A percentile compares a stretch with the other conserved stretches of the same genome.
These are phyloP conservation scores for Simplicillium sp. DNA, from an alignment of 2,329 filamentous ascomycete species.

Conservation along the genomic window DNA sequence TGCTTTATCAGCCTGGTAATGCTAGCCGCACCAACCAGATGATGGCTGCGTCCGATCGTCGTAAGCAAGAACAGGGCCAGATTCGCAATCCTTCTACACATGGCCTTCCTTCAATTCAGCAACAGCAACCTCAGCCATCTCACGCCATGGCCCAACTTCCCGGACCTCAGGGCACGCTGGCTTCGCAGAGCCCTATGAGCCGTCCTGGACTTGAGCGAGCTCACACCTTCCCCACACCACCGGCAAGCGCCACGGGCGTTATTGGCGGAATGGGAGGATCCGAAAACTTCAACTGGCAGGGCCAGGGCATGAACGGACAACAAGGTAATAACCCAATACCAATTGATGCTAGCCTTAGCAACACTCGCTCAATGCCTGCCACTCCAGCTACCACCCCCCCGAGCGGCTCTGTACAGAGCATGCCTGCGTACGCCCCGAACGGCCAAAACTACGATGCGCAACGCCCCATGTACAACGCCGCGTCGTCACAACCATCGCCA, in stretches of 20 bases:
- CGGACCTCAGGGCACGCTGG: constrained; percentile 42
- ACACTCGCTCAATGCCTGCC: constrained; percentile 75
- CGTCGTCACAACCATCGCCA: constrained; percentile 59
- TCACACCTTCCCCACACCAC: constrained; percentile 89
- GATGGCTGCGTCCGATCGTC: constrained; percentile 74
- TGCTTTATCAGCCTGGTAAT: constrained; percentile 90
- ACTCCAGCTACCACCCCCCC: constrained; percentile 90
- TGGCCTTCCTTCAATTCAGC: constrained; percentile 58
- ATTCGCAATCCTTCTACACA: constrained; percentile 50
- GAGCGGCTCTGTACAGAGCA: constrained; percentile 63
- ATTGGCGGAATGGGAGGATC: constrained; percentile 64
- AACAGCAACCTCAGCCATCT: constrained; percentile 38
- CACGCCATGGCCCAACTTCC: constrained; percentile 50
- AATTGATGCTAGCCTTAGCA: constrained; percentile 46
- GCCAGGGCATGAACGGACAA: constrained; percentile 50
- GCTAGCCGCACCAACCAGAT: constrained; percentile 73
- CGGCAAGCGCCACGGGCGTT: constrained; percentile 83
- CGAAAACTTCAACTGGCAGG: constrained; percentile 72
- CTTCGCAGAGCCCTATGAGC: constrained; percentile 61
- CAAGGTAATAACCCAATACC: constrained; percentile 57
- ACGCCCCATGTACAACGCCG: constrained; percentile 68
- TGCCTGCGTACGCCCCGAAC: constrained; percentile 65
- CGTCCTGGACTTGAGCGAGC: constrained; percentile 75
- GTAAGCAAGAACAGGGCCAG: constrained; percentile 60
- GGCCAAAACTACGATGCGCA: constrained; percentile 67